Evolutionary conservation across 2,329 filamentous ascomycete genomes (phyloP).

Genomic region (Blastomyces gilchristii): DNA sequence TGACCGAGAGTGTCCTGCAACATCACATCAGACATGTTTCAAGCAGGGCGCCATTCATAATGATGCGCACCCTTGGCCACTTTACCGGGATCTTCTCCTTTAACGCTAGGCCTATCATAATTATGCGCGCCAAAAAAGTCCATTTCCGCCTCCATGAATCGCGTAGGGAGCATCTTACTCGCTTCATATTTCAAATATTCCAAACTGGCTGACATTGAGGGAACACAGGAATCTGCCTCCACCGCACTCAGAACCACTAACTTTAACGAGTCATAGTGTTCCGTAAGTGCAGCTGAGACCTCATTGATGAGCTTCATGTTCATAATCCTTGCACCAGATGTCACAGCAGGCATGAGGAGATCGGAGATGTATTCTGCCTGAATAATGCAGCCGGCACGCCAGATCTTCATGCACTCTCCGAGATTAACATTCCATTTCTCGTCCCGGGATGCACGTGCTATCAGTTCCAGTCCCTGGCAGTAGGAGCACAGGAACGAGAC

Average conservation of each 20-base stretch:
- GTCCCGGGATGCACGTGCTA: constrained; percentile 47
- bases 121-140: constrained; percentile 61
- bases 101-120: constrained; percentile 45
- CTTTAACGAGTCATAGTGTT: constrained; percentile 43
- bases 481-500: constrained; percentile 52
- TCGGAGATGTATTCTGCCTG: constrained; percentile 55
- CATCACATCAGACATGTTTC: neutral
- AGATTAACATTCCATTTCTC: constrained; percentile 47
- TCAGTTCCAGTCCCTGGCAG: constrained; percentile 56
- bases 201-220: constrained; percentile 50
- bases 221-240: constrained; percentile 50
- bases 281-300: constrained; percentile 46
- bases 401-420: constrained; percentile 43
- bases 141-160: constrained; percentile 60
- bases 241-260: constrained; percentile 45
- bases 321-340: constrained; percentile 15
- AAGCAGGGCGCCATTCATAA: too few relatives aligned
- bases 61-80: constrained; percentile 50
- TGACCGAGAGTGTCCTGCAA: neutral
- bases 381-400: constrained; percentile 63
- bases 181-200: constrained; percentile 58
- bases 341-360: constrained; percentile 38
- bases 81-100: constrained; percentile 43
- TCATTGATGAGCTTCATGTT: constrained; percentile 35
- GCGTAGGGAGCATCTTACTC: constrained; percentile 51